Conservation (phyloP, 768 basidiomycete species). For the Boletus bicolor region DNA sequence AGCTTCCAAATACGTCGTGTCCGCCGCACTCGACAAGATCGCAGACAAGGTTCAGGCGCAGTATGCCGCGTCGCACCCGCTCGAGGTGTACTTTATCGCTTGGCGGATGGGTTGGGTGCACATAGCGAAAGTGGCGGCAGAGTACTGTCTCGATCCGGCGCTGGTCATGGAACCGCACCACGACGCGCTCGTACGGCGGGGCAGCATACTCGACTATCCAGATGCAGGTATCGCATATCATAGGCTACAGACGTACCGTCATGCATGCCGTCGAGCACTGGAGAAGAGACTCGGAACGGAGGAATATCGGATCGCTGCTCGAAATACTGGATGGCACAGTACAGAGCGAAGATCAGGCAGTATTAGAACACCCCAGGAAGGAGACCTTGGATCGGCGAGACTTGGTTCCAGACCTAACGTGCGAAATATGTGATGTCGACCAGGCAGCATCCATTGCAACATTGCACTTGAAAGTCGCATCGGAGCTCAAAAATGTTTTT, state of each 20-base stretch:
- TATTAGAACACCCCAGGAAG: not conserved
- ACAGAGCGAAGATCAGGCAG: not conserved
- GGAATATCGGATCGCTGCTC: not conserved
- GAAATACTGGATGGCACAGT: not conserved
- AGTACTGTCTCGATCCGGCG: not conserved
- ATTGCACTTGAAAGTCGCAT: not conserved
- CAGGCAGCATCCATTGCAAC: not conserved
- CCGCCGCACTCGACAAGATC: constrained; percentile 1
- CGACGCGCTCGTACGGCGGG: not conserved
- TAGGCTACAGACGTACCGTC: not conserved
- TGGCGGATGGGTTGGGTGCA: constrained; percentile 1
- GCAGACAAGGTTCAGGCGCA: not conserved
- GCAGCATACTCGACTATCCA: not conserved
- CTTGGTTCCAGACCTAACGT: not conserved
- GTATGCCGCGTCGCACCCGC: not conserved
- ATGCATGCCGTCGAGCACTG: not conserved
- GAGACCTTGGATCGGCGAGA: not conserved
- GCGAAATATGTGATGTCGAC: not conserved
- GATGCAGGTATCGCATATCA: not conserved
- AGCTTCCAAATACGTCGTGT: constrained; percentile 4
- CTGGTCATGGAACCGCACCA: not conserved
- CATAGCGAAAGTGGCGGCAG: not conserved
- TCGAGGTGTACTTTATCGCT: constrained; percentile 1
- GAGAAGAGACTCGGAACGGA: too few relatives aligned
- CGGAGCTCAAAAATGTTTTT: not conserved